Percentiles rank a stretch among this genome's conserved stretches.
phyloP scores from a whole-genome alignment of 1,284 basidiomycete genomes.

The Anthracocystis panici-leucophaei region DNA sequence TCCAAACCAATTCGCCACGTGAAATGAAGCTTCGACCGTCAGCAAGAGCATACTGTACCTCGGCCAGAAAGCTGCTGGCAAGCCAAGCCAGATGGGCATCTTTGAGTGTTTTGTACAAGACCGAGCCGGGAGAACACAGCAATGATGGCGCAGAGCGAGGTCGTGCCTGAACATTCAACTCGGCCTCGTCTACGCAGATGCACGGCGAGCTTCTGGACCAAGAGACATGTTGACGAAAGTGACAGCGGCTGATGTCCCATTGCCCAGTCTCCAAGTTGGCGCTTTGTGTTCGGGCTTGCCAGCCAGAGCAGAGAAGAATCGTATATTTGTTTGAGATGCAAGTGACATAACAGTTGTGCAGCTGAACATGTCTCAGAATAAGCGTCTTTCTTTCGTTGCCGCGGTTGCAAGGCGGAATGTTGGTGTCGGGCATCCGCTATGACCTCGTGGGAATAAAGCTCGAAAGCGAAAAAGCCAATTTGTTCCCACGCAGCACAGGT shows the following conservation, averaged over 20 bases:
- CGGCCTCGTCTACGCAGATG: conserved; percentile 9
- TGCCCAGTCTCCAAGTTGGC: neutral
- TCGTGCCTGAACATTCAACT: conserved; percentile 16
- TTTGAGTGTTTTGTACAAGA: neutral
- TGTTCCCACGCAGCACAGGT: conserved; percentile 2
- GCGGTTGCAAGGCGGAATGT: neutral
- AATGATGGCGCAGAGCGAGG: neutral
- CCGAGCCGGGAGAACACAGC: neutral
- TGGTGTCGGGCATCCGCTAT: neutral
- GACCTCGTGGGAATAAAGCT: conserved; percentile 16
- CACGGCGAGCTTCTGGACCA: conserved; percentile 5
- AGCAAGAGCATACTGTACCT: neutral
- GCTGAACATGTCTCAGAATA: conserved; percentile 3
- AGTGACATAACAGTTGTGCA: neutral
- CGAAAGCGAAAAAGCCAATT: neutral
- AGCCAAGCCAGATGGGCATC: neutral
- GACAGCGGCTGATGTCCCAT: neutral
- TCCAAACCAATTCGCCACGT: neutral
- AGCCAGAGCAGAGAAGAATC: neutral
- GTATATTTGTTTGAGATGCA: neutral
- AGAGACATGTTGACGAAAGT: neutral
- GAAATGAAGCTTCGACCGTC: neutral
- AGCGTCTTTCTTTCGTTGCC: neutral
- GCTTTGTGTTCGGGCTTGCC: neutral
- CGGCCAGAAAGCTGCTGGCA: neutral